A percentile compares a stretch with the other conserved stretches of the same genome.
phyloP scores from a whole-genome alignment of 176 grass and related monocot genomes.

The Alopecurus myosuroides region DNA sequence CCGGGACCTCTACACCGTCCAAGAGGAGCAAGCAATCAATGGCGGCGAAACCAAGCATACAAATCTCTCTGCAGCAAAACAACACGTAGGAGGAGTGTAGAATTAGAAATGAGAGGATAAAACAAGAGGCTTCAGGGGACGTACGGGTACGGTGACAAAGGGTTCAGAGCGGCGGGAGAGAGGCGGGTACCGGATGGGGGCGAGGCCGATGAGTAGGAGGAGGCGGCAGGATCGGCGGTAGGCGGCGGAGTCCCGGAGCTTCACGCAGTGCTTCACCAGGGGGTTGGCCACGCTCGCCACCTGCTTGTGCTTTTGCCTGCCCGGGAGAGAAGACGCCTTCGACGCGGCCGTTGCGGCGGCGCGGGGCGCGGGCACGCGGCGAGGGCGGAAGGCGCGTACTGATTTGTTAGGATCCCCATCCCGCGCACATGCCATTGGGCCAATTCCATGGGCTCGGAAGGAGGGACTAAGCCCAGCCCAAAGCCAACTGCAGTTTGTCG shows the following conservation, averaged over 20 bases:
- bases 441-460: too few species aligned
- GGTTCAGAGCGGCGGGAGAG: not conserved
- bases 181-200: conserved; percentile 53
- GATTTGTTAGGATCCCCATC: too few species aligned
- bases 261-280: conserved; percentile 90
- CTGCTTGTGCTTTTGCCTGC: conserved; percentile 44
- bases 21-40: conserved; percentile 61
- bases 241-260: conserved; percentile 69
- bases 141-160: not conserved
- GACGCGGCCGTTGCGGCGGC: not conserved
- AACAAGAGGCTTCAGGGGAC: not conserved
- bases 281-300: conserved; percentile 82
- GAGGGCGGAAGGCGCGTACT: not conserved
- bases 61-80: conserved; percentile 56
- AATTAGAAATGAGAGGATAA: not conserved
- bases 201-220: conserved; percentile 70
- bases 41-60: conserved; percentile 31
- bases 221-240: conserved; percentile 58
- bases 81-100: not conserved
- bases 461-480: too few species aligned
- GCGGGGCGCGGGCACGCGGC: not conserved
- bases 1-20: conserved; percentile 40
- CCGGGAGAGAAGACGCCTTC: not conserved
- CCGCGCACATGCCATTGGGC: too few species aligned
- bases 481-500: too few species aligned